Evolutionary conservation across 2,329 filamentous ascomycete genomes (phyloP).

Genomic region (Colletotrichum sp.): DNA sequence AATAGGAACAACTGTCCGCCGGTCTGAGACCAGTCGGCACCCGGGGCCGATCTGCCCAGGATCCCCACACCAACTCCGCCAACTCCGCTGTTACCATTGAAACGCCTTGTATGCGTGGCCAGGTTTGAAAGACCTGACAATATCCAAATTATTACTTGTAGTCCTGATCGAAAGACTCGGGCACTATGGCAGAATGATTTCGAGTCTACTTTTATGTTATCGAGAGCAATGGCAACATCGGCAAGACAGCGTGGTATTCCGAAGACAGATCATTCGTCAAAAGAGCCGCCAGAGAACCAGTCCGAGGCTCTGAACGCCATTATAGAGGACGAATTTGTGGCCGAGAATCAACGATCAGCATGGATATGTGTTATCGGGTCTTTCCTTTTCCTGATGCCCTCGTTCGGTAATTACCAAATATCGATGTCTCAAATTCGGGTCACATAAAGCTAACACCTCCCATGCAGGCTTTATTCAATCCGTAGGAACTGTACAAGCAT

Average conservation of each 20-base stretch:
- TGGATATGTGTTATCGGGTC: slow-evolving; percentile 1
- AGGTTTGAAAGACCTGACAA: not conserved
- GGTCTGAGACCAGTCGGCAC: not conserved
- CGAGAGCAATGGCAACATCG: not conserved
- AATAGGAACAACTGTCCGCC: not conserved
- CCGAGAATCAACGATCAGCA: not conserved
- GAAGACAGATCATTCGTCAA: not conserved
- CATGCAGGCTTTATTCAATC: slow-evolving; percentile 49
- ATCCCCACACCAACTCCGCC: not conserved
- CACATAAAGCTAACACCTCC: not conserved
- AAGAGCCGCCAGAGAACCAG: not conserved
- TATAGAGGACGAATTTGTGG: not conserved
- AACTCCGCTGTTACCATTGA: not conserved
- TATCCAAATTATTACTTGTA: not conserved
- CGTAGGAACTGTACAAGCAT: slow-evolving; percentile 51
- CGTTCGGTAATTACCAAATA: not conserved
- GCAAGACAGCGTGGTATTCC: not conserved
- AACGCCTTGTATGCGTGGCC: not conserved
- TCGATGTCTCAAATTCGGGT: not conserved
- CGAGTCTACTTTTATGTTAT: not conserved
- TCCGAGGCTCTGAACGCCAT: not conserved
- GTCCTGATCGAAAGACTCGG: not conserved
- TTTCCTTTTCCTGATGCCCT: not conserved
- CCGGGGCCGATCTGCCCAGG: not conserved
- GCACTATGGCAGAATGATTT: not conserved